Conservation (phyloP, 345 rosid genomes). For the Stellera chamaejasme region DNA sequence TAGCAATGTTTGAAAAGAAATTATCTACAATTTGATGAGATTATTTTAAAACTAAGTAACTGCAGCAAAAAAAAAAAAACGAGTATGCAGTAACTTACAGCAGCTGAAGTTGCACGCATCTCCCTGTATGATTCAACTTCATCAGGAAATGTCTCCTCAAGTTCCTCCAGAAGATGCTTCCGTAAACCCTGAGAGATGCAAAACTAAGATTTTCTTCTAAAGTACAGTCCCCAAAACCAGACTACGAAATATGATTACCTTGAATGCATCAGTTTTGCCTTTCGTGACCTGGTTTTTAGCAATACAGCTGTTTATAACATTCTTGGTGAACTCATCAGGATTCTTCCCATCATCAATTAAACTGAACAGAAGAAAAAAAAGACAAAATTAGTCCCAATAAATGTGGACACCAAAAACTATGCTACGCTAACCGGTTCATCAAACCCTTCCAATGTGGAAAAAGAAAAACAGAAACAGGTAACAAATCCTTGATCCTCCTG, state of each 20-base stretch:
- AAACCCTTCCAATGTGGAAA: background rate
- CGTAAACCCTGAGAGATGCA: conserved; percentile 46
- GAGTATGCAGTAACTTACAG: conserved; percentile 45
- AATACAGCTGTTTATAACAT: conserved; percentile 75
- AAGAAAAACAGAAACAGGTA: conserved; percentile 4
- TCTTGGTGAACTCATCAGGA: conserved; percentile 91
- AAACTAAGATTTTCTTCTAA: background rate
- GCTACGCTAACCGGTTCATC: too few relatives aligned
- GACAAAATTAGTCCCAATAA: background rate
- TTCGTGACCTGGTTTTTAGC: conserved; percentile 92
- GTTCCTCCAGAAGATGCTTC: conserved; percentile 78
- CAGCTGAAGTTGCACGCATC: conserved; percentile 77
- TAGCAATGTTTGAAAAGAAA: too few relatives aligned
- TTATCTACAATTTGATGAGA: too few relatives aligned
- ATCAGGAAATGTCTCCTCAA: conserved; percentile 82
- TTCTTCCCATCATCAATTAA: conserved; percentile 95
- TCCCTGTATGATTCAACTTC: conserved; percentile 87
- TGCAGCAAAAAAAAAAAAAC: background rate
- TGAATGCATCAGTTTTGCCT: conserved; percentile 87
- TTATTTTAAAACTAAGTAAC: too few relatives aligned
- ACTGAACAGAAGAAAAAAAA: conserved; percentile 24
- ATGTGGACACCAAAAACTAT: background rate
- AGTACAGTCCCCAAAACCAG: background rate
- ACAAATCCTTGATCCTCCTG: too few relatives aligned
- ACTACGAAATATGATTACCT: conserved; percentile 32